phyloP scores from a whole-genome alignment of 768 basidiomycete genomes.

The Leccinum rimulosum region DNA sequence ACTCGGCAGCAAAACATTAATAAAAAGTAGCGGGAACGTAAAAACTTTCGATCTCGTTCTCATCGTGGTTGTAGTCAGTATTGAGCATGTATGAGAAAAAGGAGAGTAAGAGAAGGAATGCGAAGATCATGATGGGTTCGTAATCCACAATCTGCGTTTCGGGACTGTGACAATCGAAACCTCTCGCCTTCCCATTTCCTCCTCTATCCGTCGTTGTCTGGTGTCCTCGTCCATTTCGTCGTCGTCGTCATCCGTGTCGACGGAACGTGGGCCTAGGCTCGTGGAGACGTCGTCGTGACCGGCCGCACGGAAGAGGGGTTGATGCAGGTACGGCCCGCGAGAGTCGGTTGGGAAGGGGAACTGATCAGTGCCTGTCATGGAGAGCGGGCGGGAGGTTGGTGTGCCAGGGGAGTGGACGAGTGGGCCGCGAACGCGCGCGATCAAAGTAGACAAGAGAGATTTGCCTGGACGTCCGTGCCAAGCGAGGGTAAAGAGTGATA shows the following conservation, averaged over 20 bases:
- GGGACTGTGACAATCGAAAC: slow-evolving; percentile 81
- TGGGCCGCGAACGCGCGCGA: slow-evolving; percentile 42
- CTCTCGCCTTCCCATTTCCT: slow-evolving; percentile 78
- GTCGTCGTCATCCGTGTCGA: slow-evolving; percentile 58
- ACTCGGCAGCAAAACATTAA: slow-evolving; percentile 14
- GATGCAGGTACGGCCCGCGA: slow-evolving; percentile 65
- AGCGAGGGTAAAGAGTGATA: slow-evolving; percentile 48
- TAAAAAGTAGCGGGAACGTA: slow-evolving; percentile 8
- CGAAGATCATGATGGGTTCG: slow-evolving; percentile 53
- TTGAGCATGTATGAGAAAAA: slow-evolving; percentile 13
- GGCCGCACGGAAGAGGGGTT: slow-evolving; percentile 55
- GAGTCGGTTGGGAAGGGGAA: slow-evolving; percentile 44
- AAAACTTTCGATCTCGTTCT: slow-evolving; percentile 7
- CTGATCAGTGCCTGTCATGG: slow-evolving; percentile 39
- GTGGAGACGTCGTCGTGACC: slow-evolving; percentile 42
- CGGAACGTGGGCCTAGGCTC: slow-evolving; percentile 43
- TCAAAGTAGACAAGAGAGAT: slow-evolving; percentile 54
- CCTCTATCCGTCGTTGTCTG: slow-evolving; percentile 72
- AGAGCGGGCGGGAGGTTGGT: slow-evolving; percentile 39
- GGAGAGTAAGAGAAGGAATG: neutral
- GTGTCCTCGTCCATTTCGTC: slow-evolving; percentile 75
- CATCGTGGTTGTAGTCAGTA: slow-evolving; percentile 24
- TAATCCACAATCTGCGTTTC: slow-evolving; percentile 69
- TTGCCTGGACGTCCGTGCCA: slow-evolving; percentile 56
- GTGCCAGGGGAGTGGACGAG: slow-evolving; percentile 34